Conservation (phyloP, 2,329 filamentous ascomycete genomes). For the Colletotrichum viniferum region DNA sequence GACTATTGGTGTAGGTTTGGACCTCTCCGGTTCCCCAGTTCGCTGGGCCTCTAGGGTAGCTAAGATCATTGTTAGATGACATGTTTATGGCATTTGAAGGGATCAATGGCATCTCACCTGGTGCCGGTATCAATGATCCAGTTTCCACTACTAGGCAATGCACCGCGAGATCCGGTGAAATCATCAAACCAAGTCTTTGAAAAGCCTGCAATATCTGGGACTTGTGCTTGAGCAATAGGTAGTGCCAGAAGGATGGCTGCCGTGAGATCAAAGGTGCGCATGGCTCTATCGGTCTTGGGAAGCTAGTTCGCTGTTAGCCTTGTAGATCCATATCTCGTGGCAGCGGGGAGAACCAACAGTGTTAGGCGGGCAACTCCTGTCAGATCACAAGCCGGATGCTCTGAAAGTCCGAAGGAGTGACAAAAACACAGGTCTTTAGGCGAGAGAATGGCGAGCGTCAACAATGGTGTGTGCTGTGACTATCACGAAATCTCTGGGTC, state of each 20-base stretch:
- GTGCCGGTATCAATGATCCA: conserved; percentile 51
- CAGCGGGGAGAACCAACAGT: neutral
- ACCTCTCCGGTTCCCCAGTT: conserved; percentile 55
- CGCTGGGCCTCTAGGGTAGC: conserved; percentile 46
- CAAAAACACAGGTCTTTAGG: neutral
- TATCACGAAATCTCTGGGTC: neutral
- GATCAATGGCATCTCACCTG: neutral
- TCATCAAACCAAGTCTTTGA: conserved; percentile 44
- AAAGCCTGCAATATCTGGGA: conserved; percentile 32
- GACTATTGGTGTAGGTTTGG: conserved; percentile 47
- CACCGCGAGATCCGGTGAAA: conserved; percentile 42
- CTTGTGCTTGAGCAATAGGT: neutral
- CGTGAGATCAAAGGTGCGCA: neutral
- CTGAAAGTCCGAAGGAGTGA: neutral
- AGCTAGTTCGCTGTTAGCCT: neutral
- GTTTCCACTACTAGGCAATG: conserved; percentile 37
- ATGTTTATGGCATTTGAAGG: too few relatives aligned
- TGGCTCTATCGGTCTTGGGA: neutral
- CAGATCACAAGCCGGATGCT: neutral
- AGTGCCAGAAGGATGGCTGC: neutral
- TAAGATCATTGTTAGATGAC: neutral
- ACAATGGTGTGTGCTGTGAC: neutral
- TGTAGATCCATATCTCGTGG: neutral
- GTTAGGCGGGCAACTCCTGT: neutral
- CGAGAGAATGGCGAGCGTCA: neutral